Evolutionary conservation across 169 alveolate species (phyloP), one percentile per base, ranked within the genome.

Genomic region (Plasmodium billcollinsi): DNA sequence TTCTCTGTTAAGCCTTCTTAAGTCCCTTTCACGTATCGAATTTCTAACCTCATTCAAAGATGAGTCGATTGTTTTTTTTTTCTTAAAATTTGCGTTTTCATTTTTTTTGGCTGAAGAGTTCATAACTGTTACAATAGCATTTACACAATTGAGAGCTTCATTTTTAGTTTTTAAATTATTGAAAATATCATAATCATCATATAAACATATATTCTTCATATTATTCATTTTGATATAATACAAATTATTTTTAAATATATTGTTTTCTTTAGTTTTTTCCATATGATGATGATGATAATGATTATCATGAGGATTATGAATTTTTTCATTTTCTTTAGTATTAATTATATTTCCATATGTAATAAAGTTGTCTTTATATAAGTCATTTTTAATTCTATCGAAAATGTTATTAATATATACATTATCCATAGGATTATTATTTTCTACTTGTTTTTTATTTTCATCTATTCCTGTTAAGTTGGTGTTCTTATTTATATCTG

Each of bases 111-210:
- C 7, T 26, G 63, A 24, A 14, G 72, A 3, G 12, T 83, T 83
- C 45, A 54, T 69, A 83, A 69, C 52, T 2, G 83, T 3, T 83
- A 69, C 43, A 49, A 83, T 56, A 29, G 91, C 54, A 61, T 67
- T 54, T 58, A 83, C 91, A 26, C 74, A 83, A 69, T 56, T 69
- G 24, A 83, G 58, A 18, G 85, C 80, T 54, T 83, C 85, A 39
- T 52, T 67, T 59, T 83, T 83, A 9, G 91, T 83, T 69, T 70
- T 69, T 3, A 83, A 69, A 69, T 56, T 56, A 61, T 67, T 83
- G 70, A 83, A 43, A 47, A 83, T 56, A n/a, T 83, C 73, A 83
- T 18, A 83, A 67, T 83, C 91, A 62, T 83, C 85, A 47, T 83
- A 83, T 49, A 83, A 50, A 26, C 61, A 69, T 67, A 83, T 69